phyloP scores from a whole-genome alignment of 306 rosid genomes.

The Lupinus albus region DNA sequence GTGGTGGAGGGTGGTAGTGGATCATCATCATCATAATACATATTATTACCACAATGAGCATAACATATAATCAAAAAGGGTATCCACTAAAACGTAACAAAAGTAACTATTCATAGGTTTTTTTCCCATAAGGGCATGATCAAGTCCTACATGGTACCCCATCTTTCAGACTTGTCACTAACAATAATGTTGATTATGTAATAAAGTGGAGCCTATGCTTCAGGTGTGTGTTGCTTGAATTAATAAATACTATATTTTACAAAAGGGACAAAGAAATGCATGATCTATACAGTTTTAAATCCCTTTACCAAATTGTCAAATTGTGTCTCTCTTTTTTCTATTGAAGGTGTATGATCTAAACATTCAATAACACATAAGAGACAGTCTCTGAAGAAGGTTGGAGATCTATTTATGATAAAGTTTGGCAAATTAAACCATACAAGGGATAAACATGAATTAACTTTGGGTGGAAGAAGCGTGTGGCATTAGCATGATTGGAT shows the following conservation, averaged over 20 bases:
- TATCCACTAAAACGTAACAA: conserved; percentile 42
- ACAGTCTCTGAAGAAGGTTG: conserved; percentile 30
- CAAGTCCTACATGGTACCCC: conserved; percentile 25
- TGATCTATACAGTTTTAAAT: conserved; percentile 22
- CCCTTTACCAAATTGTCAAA: conserved; percentile 28
- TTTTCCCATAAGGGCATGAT: conserved; percentile 36
- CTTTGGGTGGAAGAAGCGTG: conserved; percentile 39
- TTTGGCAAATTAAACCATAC: conserved; percentile 35
- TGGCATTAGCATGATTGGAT: conserved; percentile 33
- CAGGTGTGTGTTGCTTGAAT: conserved; percentile 43
- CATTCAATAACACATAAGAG: conserved; percentile 16
- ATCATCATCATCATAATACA: conserved; percentile 46
- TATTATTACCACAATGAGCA: conserved; percentile 49
- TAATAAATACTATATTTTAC: conserved; percentile 18
- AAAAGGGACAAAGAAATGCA: conserved; percentile 37
- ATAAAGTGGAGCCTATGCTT: conserved; percentile 45
- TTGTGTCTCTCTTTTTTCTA: conserved; percentile 19
- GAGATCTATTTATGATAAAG: conserved; percentile 32
- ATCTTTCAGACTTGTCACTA: conserved; percentile 12
- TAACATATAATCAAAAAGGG: conserved; percentile 41
- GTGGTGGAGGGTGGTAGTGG: conserved; percentile 90
- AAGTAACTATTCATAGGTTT: conserved; percentile 37
- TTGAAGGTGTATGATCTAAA: background rate
- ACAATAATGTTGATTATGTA: conserved; percentile 38
- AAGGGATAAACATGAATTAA: conserved; percentile 38